Evolutionary conservation across 2,329 filamentous ascomycete species (phyloP), one percentile per base, ranked within the genome.

Genomic region (Metarhizium rileyi): DNA sequence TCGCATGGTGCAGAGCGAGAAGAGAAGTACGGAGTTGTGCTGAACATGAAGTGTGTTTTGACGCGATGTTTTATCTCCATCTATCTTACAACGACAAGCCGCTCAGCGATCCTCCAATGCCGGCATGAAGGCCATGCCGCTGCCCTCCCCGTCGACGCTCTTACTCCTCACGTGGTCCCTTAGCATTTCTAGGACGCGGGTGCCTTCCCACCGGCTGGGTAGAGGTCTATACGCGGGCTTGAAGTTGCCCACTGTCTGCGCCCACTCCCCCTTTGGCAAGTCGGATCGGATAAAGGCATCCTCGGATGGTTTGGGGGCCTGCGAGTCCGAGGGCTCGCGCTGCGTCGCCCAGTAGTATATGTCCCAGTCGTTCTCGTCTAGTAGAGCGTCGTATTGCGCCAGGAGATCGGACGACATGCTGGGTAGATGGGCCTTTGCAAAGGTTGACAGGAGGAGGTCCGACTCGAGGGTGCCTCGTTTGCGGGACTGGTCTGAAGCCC

Each of bases 331-430:
- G 28, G 81, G 58, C 55, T 68, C 66, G 59, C 89, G 83, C 69
- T 98, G 93, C 16, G 93, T 98, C 3, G 87, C 89, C 93, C 93
- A 98, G 77, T 98, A 98, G 76, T 98, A 98, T 54, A 98, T 96
- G 66, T 98, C 93, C 93, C 93, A 98, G 73, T 98, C 93, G 69
- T 98, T 98, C 72, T 98, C 93, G 69, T 98, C 93, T 50, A 98
- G 82, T 74, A 98, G 94, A 26, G 78, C 73, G 66, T 97, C 91
- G 73, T 93, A 97, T 68, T 95, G 81, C 59, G 79, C 70, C 59
- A 97, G 82, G 63, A 94, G 86, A 46, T 75, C 68, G 5, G 73
- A 67, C 1, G 78, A 80, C 87, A 98, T 95, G 53, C 71, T 72
- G 41, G 76, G 73, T 22, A 98, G 83, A 68, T 94, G 77, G 49